These are phyloP conservation scores for Teratosphaeria viscida DNA, from an alignment of 2,329 filamentous ascomycete genomes.

Conservation along the genomic window DNA sequence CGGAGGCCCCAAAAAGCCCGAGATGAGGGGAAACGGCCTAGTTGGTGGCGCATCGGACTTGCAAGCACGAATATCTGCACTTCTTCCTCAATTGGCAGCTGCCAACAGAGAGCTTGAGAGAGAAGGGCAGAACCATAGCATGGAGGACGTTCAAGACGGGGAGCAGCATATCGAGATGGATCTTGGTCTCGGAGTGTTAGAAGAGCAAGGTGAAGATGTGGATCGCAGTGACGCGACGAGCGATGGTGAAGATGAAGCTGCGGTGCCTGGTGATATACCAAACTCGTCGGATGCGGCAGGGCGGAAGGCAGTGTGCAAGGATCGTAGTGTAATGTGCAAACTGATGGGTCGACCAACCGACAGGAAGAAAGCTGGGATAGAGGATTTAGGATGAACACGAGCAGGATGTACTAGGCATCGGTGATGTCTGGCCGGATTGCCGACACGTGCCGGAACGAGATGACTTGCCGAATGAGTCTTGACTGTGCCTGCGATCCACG, in stretches of 20 bases:
- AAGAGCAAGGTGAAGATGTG: slow-evolving; percentile 13
- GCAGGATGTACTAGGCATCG: not conserved
- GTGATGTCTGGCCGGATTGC: not conserved
- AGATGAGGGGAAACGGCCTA: slow-evolving; percentile 6
- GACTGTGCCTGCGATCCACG: not conserved
- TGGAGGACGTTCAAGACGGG: slow-evolving; percentile 24
- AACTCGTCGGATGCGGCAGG: not conserved
- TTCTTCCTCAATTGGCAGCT: slow-evolving; percentile 22
- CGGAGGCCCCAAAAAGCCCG: slow-evolving; percentile 9
- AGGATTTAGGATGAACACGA: slow-evolving; percentile 1
- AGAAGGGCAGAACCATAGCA: slow-evolving; percentile 14
- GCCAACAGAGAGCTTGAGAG: slow-evolving; percentile 20
- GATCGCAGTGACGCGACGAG: slow-evolving; percentile 4
- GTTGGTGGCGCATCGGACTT: slow-evolving; percentile 13
- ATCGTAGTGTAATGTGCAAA: slow-evolving; percentile 14
- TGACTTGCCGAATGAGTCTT: not conserved
- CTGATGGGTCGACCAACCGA: slow-evolving; percentile 12
- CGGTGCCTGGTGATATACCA: not conserved
- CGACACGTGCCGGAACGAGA: not conserved
- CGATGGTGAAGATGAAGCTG: slow-evolving; percentile 6
- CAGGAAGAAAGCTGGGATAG: slow-evolving; percentile 1
- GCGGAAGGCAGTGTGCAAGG: slow-evolving; percentile 1
- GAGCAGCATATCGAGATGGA: slow-evolving; percentile 28
- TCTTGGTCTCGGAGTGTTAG: slow-evolving; percentile 25
- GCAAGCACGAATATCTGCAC: slow-evolving; percentile 16